Percentiles rank a stretch among this genome's conserved stretches.
phyloP scores from a whole-genome alignment of 768 basidiomycete species.

The Coprinellus micaceus region DNA sequence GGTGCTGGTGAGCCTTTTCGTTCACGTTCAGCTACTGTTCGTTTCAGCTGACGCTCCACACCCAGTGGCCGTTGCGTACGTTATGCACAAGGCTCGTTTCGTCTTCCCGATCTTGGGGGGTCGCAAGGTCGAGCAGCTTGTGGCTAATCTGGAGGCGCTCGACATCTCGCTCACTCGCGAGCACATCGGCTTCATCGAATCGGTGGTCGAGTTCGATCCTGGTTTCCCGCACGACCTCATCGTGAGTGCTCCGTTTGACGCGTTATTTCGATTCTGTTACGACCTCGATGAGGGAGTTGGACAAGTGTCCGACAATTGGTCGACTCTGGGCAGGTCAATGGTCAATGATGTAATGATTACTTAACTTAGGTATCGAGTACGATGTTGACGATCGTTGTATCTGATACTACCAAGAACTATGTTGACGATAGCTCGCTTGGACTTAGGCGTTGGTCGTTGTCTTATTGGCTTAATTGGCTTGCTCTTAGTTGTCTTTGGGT shows the following conservation, averaged over 20 bases:
- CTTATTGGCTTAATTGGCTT: too few species aligned
- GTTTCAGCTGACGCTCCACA: not conserved
- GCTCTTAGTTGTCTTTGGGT: too few species aligned
- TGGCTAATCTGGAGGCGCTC: constrained; percentile 48
- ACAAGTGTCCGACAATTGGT: too few species aligned
- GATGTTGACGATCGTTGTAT: too few species aligned
- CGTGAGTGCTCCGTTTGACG: constrained; percentile 19
- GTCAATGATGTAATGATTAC: too few species aligned
- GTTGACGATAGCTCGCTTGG: too few species aligned
- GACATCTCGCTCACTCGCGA: constrained; percentile 41
- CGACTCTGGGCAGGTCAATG: too few species aligned
- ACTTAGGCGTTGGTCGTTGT: too few species aligned
- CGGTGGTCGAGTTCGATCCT: constrained; percentile 37
- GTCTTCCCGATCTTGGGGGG: constrained; percentile 53
- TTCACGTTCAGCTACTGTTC: constrained; percentile 12
- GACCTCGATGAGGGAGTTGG: too few species aligned
- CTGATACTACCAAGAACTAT: too few species aligned
- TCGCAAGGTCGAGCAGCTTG: constrained; percentile 50
- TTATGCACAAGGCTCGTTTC: constrained; percentile 50
- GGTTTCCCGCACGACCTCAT: constrained; percentile 42
- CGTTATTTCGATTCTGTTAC: not conserved
- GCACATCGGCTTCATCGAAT: constrained; percentile 45
- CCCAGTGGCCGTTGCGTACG: constrained; percentile 49
- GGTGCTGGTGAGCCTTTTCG: constrained; percentile 42
- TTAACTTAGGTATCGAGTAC: too few species aligned